phyloP scores from a whole-genome alignment of 2,329 filamentous ascomycete genomes.

The Bipolaris oryzae region DNA sequence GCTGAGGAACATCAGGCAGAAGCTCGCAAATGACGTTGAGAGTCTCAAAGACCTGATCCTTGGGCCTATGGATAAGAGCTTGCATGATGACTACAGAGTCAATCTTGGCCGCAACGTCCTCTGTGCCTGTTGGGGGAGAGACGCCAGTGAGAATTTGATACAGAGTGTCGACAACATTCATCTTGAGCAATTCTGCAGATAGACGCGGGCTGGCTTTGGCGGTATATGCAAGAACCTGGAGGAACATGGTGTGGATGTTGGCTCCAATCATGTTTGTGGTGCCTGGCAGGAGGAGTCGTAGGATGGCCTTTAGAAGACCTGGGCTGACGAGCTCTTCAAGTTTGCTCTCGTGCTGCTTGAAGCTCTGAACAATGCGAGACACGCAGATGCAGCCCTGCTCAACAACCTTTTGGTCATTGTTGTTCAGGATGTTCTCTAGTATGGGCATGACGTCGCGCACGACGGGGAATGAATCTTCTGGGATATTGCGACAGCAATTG shows the following conservation, averaged over 20 bases:
- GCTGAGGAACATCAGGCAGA: conserved; percentile 73
- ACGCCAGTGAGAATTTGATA: conserved; percentile 98
- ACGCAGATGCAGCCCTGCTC: conserved; percentile 97
- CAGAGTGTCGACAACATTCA: conserved; percentile 95
- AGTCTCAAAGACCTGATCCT: conserved; percentile 96
- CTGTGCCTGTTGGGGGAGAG: conserved; percentile 79
- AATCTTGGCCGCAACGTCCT: conserved; percentile 82
- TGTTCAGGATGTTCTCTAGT: conserved; percentile 84
- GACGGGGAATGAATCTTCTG: conserved; percentile 88
- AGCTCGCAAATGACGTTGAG: conserved; percentile 97
- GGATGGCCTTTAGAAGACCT: conserved; percentile 80
- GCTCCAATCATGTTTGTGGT: conserved; percentile 94
- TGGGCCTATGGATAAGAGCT: conserved; percentile 90
- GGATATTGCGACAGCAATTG: conserved; percentile 97
- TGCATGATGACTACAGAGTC: conserved; percentile 99
- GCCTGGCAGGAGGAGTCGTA: conserved; percentile 87
- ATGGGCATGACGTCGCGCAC: conserved; percentile 97
- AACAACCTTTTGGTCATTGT: conserved; percentile 94
- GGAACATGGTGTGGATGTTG: conserved; percentile 94
- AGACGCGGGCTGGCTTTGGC: conserved; percentile 85
- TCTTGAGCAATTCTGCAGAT: conserved; percentile 89
- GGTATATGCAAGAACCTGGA: conserved; percentile 88
- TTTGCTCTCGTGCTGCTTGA: conserved; percentile 84
- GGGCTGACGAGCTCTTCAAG: conserved; percentile 91
- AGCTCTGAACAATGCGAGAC: conserved; percentile 94